Conservation (phyloP, 129 eudicot genomes). For the Helichrysum umbraculigerum region DNA sequence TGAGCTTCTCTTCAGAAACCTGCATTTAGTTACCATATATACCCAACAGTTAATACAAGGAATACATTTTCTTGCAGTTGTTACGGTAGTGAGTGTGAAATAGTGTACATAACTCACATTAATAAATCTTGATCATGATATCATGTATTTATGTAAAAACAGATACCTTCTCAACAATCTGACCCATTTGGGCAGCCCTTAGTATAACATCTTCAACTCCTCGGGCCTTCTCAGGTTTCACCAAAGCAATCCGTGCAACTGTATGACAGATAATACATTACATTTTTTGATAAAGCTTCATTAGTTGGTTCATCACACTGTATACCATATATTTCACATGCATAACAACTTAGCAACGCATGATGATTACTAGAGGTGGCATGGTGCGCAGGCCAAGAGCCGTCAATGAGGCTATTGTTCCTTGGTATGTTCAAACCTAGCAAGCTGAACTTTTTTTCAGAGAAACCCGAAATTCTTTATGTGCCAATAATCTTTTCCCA, state of each 20-base stretch:
- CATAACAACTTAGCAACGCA: not conserved
- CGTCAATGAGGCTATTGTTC: too few species aligned
- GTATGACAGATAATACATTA: constrained; percentile 7
- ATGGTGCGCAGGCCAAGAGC: too few species aligned
- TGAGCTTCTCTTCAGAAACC: constrained; percentile 95
- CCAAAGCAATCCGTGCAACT: constrained; percentile 98
- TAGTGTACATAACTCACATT: not conserved
- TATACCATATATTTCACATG: not conserved
- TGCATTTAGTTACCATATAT: constrained; percentile 23
- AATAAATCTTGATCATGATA: not conserved
- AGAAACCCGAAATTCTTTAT: too few species aligned
- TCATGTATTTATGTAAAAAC: not conserved
- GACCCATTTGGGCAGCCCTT: constrained; percentile 96
- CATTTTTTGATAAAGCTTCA: not conserved
- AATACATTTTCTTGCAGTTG: not conserved
- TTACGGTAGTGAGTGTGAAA: not conserved
- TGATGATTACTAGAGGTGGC: not conserved
- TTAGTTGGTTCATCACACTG: not conserved
- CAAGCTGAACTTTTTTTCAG: too few species aligned
- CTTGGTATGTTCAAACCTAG: too few species aligned
- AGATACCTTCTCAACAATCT: constrained; percentile 78
- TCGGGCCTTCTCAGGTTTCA: constrained; percentile 97
- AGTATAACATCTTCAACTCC: constrained; percentile 94
- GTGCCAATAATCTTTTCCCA: too few species aligned
- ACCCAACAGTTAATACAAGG: not conserved